Percentiles rank a stretch among this genome's conserved stretches.
phyloP scores from a whole-genome alignment of 176 grass and related monocot genomes.

The Triticum dicoccoides region DNA sequence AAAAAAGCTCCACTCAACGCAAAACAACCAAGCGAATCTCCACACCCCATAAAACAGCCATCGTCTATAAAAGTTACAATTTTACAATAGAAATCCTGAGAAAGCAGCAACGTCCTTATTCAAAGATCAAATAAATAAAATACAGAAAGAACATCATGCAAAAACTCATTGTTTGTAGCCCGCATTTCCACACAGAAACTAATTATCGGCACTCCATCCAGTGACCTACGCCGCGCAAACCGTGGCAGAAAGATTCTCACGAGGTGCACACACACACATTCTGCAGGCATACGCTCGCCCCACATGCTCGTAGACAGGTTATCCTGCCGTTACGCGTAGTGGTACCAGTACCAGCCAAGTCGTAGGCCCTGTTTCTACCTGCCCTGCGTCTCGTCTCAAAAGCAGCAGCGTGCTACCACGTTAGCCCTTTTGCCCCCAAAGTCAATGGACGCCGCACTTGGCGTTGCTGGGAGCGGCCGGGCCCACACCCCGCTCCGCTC shows the following conservation, averaged over 20 bases:
- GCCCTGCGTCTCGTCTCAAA: conserved; percentile 3
- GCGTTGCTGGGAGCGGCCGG: background rate
- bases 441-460: conserved; percentile 16
- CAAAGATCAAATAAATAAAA: background rate
- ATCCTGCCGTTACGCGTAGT: background rate
- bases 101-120: background rate
- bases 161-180: no score
- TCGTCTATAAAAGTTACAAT: background rate
- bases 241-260: background rate
- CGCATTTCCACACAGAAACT: background rate
- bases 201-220: background rate
- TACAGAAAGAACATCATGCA: background rate
- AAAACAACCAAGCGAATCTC: background rate
- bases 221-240: background rate
- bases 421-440: conserved; percentile 10
- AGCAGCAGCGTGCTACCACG: background rate
- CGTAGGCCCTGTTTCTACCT: background rate
- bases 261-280: background rate
- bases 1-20: background rate
- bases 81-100: background rate
- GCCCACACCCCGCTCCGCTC: background rate
- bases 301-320: background rate
- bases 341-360: background rate
- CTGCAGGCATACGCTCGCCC: background rate
- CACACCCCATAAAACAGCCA: background rate